These are phyloP conservation scores for Wickerhamiella qilinensis DNA, from an alignment of 805 yeast genomes.

Conservation along the genomic window DNA sequence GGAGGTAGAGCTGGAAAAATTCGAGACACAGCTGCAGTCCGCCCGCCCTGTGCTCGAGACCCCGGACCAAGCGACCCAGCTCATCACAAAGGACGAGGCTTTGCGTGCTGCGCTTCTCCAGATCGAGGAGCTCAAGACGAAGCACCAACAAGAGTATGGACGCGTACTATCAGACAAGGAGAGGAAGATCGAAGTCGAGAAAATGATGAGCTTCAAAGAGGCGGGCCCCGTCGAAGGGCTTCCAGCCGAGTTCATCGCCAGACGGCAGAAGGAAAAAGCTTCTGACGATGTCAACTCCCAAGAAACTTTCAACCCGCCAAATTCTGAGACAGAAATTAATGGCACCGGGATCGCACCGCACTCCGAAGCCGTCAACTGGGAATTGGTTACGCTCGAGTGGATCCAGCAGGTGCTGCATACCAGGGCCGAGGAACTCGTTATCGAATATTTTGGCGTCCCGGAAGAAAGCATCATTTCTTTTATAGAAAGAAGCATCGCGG, in stretches of 20 bases:
- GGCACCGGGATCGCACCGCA: not conserved
- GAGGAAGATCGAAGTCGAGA: conserved; percentile 10
- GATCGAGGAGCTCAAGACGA: too few species aligned
- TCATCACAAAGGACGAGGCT: too few species aligned
- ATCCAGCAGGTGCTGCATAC: conserved; percentile 13
- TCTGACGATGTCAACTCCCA: not conserved
- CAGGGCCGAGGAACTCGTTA: conserved; percentile 12
- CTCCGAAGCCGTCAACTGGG: conserved; percentile 11
- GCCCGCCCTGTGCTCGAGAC: too few species aligned
- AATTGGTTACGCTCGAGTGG: conserved; percentile 8
- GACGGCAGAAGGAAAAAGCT: not conserved
- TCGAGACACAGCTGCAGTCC: too few species aligned
- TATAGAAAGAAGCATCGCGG: conserved; percentile 14
- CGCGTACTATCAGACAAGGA: conserved; percentile 2
- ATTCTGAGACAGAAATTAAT: not conserved
- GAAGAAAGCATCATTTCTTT: conserved; percentile 22
- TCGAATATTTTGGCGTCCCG: conserved; percentile 20
- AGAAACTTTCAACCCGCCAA: too few species aligned
- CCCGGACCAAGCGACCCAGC: too few species aligned
- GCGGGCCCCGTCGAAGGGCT: not conserved
- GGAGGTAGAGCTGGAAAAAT: too few species aligned
- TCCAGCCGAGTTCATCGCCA: not conserved
- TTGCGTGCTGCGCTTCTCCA: too few species aligned
- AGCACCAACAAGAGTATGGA: too few species aligned
- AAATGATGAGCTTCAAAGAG: not conserved